A percentile compares a stretch with the other conserved stretches of the same genome.
These are phyloP conservation scores for Eutrema heterophyllum DNA, from an alignment of 345 rosid genomes.

Conservation along the genomic window DNA sequence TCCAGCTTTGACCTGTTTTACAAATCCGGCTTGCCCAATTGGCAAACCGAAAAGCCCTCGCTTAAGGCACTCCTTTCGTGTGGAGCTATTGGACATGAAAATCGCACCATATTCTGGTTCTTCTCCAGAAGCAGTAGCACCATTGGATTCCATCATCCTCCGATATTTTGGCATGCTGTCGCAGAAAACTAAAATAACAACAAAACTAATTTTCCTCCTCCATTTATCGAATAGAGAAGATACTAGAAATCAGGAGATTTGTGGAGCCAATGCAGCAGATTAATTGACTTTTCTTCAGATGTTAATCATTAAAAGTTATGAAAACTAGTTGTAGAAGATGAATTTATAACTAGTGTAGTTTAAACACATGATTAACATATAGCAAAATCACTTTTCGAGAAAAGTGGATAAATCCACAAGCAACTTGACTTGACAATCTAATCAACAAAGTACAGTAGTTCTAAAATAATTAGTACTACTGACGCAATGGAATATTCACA, in stretches of 20 bases:
- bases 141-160: constrained; percentile 15
- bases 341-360: background rate
- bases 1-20: constrained; percentile 59
- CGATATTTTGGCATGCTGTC: constrained; percentile 27
- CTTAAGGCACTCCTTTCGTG: constrained; percentile 45
- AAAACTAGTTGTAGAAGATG: background rate
- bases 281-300: background rate
- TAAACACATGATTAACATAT: background rate
- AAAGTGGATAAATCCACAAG: background rate
- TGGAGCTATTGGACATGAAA: constrained; percentile 54
- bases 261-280: background rate
- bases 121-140: constrained; percentile 35
- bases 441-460: background rate
- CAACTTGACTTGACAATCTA: background rate
- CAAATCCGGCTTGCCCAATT: constrained; percentile 34
- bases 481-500: background rate
- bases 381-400: background rate
- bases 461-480: background rate
- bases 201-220: constrained; percentile 13
- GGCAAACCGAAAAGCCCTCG: constrained; percentile 62
- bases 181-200: constrained; percentile 28
- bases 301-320: background rate
- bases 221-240: background rate
- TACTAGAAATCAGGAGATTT: background rate
- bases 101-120: constrained; percentile 60